phyloP scores from a whole-genome alignment of 2,329 filamentous ascomycete genomes.

The Tolypocladium nubicola region DNA sequence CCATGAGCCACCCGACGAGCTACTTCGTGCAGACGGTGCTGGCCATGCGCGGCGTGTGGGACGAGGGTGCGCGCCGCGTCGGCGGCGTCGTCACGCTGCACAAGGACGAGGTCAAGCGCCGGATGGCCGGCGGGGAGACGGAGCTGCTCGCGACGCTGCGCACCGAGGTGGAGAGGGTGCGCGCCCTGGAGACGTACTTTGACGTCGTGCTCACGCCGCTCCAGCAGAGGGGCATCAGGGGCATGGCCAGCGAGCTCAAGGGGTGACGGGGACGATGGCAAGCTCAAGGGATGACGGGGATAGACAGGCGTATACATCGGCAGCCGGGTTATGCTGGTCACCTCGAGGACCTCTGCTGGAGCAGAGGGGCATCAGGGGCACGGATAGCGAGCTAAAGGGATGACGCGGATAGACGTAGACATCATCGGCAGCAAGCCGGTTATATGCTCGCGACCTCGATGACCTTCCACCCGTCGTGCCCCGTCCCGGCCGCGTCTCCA shows the following conservation, averaged over 20 bases:
- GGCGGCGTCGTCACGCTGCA: conserved; percentile 32
- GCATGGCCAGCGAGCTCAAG: conserved; percentile 16
- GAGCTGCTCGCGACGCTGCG: conserved; percentile 29
- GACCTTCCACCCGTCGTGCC: conserved; percentile 5
- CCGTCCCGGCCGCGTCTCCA: neutral
- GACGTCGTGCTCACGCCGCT: conserved; percentile 31
- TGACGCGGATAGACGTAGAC: neutral
- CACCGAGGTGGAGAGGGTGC: conserved; percentile 37
- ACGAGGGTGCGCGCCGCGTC: conserved; percentile 5
- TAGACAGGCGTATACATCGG: neutral
- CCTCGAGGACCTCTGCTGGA: conserved; percentile 4
- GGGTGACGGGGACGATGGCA: neutral
- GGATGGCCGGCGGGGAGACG: conserved; percentile 18
- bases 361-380: too few relatives aligned
- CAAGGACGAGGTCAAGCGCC: conserved; percentile 32
- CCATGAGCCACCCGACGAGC: conserved; percentile 22
- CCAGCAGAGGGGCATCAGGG: conserved; percentile 38
- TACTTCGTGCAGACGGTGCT: conserved; percentile 27
- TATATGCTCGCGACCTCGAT: conserved; percentile 4
- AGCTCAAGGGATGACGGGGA: too few relatives aligned
- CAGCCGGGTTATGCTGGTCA: neutral
- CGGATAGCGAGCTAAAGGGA: too few relatives aligned
- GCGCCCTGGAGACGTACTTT: conserved; percentile 38
- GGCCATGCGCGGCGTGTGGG: conserved; percentile 19
- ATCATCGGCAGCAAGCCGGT: neutral